Evolutionary conservation across 805 yeast species (phyloP), one percentile per base, ranked within the genome.

Genomic region (Wickerhamomyces bovis): DNA sequence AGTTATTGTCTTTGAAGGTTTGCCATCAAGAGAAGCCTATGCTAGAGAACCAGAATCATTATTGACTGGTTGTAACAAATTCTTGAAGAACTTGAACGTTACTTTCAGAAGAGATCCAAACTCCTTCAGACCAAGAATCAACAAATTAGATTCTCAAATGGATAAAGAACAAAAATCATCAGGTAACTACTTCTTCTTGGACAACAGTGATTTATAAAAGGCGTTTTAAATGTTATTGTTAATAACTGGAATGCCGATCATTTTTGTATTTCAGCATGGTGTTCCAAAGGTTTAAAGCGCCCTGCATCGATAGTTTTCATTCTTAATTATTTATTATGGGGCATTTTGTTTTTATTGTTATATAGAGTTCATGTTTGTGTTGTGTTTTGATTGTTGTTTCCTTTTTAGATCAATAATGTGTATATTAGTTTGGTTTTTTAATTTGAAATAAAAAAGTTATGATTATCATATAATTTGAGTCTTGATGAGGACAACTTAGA

Each of bases 81-180:
- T 94, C 81, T 81, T 94, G 76, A 90, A 92, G 83, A 92, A 89
- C 69, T 81, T 94, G 75, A 88, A 92, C 60, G 99, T 94, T 52
- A 94, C 99, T 3, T 94, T 94, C 76, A 88, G 99, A 82, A 89
- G 99, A 76, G 99, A 94, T 73, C 98, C 99, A 61, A 89, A 83
- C 66, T 87, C 97, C 47, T 94, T 80, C 79, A 85, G 99, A 73
- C 99, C 99, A 63, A 87, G 99, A 80, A 94, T 94, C 68, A 94
- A 94, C 76, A 94, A 94, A 72, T 73, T 88, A 64, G 98, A 87
- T 64, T 90, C 98, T 45, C 99, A 94, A 77, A 89, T 94, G 96
- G 99, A 94, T 71, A 94, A 85, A 72, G 98, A 94, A 73, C 99
- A 94, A 72, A 94, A 94, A 73, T 64, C 79, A 39, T 64, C 80